Conservation (phyloP, 2,329 filamentous ascomycete genomes). For the Fusarium denticulatum region DNA sequence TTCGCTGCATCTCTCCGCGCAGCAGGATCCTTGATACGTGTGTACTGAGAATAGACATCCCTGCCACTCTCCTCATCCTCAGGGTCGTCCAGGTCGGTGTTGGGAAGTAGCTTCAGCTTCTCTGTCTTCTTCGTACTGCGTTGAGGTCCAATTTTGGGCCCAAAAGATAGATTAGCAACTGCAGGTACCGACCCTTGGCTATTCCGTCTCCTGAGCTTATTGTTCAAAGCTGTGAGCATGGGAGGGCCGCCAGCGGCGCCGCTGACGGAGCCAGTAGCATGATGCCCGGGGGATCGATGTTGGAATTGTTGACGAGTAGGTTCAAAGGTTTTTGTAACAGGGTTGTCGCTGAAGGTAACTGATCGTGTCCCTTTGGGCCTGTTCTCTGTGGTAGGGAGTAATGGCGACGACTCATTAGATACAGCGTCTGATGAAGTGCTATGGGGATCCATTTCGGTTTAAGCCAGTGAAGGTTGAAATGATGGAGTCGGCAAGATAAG, state of each 20-base stretch:
- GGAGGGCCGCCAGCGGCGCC: constrained; percentile 56
- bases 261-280: constrained; percentile 41
- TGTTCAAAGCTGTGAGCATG: constrained; percentile 84
- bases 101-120: constrained; percentile 96
- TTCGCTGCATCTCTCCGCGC: constrained; percentile 91
- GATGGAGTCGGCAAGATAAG: constrained; percentile 4
- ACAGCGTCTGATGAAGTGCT: constrained; percentile 28
- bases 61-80: constrained; percentile 88
- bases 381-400: constrained; percentile 46
- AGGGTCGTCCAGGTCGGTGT: constrained; percentile 83
- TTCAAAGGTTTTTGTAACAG: constrained; percentile 69
- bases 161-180: constrained; percentile 48
- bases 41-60: constrained; percentile 98
- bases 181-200: constrained; percentile 71
- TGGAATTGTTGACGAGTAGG: constrained; percentile 50
- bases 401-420: constrained; percentile 49
- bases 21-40: constrained; percentile 95
- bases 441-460: constrained; percentile 42
- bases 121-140: constrained; percentile 94
- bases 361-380: constrained; percentile 64
- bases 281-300: constrained; percentile 46
- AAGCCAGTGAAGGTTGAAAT: constrained; percentile 17
- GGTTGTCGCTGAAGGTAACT: constrained; percentile 81
- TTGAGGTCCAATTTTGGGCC: constrained; percentile 88
- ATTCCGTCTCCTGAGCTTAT: constrained; percentile 85